These are phyloP conservation scores for Lignosus rhinocerotis DNA, from an alignment of 1,284 basidiomycete species.

Conservation along the genomic window DNA sequence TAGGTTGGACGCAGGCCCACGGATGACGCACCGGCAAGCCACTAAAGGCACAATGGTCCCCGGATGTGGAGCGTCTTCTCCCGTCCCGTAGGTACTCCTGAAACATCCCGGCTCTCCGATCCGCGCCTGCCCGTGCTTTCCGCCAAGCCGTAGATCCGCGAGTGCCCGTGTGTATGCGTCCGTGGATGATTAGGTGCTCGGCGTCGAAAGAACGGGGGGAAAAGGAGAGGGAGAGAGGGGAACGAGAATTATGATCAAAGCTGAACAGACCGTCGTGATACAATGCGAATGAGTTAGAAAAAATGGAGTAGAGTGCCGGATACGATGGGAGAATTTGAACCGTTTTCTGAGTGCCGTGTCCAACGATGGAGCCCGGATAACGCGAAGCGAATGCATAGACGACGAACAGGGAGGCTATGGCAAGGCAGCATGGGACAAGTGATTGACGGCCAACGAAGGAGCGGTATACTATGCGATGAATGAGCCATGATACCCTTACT, in stretches of 20 bases:
- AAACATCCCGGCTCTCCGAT: background rate
- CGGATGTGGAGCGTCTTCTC: background rate
- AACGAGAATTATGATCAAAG: background rate
- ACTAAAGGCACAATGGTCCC: background rate
- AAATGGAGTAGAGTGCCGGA: background rate
- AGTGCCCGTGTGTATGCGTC: background rate
- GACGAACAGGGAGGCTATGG: background rate
- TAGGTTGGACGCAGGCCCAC: background rate
- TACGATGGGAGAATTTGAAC: background rate
- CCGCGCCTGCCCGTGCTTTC: background rate
- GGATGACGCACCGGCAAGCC: no score
- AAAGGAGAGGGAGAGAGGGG: background rate
- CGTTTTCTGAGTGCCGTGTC: background rate
- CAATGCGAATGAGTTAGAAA: background rate
- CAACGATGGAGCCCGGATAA: background rate
- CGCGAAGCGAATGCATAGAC: background rate
- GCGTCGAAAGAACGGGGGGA: background rate
- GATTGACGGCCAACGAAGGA: no score
- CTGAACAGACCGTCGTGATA: background rate
- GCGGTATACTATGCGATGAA: no score
- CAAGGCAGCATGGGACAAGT: background rate
- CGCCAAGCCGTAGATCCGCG: background rate
- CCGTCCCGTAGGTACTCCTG: background rate
- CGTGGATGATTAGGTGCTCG: background rate
- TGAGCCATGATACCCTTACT: constrained; percentile 7